phyloP scores from a whole-genome alignment of 2,329 filamentous ascomycete genomes.

The Nothopassalora personata region DNA sequence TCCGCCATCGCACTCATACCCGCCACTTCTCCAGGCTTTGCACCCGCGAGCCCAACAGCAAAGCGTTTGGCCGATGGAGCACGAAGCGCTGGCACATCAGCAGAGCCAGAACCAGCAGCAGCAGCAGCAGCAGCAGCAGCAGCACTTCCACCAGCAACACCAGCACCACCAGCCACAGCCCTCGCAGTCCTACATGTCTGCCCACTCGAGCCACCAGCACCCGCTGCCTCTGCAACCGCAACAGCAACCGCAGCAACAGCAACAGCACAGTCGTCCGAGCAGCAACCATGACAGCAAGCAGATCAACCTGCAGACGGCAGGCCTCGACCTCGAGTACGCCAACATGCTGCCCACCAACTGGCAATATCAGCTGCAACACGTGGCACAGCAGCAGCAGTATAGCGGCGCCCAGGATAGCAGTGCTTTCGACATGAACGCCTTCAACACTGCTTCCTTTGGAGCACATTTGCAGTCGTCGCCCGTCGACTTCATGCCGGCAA shows the following conservation, averaged over 20 bases:
- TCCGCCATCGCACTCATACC: constrained; percentile 26
- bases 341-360: constrained; percentile 36
- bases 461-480: constrained; percentile 42
- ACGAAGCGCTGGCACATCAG: constrained; percentile 20
- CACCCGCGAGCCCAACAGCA: not conserved
- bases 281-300: constrained; percentile 29
- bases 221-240: constrained; percentile 13
- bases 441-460: constrained; percentile 35
- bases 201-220: constrained; percentile 20
- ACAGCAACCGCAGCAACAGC: constrained; percentile 16
- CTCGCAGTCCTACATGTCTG: constrained; percentile 14
- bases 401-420: constrained; percentile 27
- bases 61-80: constrained; percentile 18
- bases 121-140: constrained; percentile 22
- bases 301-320: constrained; percentile 27
- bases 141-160: constrained; percentile 20
- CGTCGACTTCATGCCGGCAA: constrained; percentile 42
- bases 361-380: constrained; percentile 36
- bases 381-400: constrained; percentile 22
- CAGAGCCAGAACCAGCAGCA: constrained; percentile 14
- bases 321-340: constrained; percentile 31
- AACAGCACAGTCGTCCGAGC: constrained; percentile 25
- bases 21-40: constrained; percentile 19
- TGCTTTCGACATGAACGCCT: constrained; percentile 34
- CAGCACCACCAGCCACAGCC: constrained; percentile 11